A percentile compares a stretch with the other conserved stretches of the same genome.
Conservation (phyloP, 2,329 filamentous ascomycete species). For the Colletotrichum coccodes region DNA sequence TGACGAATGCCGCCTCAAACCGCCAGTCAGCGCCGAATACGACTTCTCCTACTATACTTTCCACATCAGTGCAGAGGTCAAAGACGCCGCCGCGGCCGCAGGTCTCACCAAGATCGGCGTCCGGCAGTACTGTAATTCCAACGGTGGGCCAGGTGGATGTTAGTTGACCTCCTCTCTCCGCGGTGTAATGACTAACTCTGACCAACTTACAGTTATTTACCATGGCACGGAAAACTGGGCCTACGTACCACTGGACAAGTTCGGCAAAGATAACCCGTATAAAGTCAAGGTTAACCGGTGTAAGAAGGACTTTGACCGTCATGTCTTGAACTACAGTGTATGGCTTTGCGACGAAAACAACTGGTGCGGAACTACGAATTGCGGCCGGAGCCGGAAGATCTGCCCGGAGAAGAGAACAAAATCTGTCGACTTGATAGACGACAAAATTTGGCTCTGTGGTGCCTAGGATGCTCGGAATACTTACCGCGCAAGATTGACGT, state of each 20-base stretch:
- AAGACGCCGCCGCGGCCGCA: background rate
- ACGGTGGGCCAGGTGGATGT: background rate
- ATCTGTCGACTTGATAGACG: background rate
- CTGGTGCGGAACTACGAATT: background rate
- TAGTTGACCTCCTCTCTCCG: background rate
- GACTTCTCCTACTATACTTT: slow-evolving; percentile 17
- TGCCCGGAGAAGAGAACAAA: background rate
- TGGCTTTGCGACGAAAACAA: slow-evolving; percentile 8
- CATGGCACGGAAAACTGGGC: background rate
- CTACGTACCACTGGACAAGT: background rate
- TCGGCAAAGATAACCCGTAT: background rate
- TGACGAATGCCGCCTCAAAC: background rate
- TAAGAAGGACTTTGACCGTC: slow-evolving; percentile 7
- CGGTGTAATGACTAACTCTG: background rate
- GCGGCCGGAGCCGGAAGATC: background rate
- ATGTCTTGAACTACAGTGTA: slow-evolving; percentile 7
- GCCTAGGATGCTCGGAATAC: too few species aligned
- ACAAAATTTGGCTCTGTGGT: background rate
- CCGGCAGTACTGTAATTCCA: background rate
- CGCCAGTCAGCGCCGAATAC: background rate
- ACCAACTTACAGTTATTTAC: background rate
- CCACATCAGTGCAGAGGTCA: background rate
- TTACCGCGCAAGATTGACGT: too few species aligned
- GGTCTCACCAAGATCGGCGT: slow-evolving; percentile 4
- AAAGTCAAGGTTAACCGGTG: slow-evolving; percentile 14